These are phyloP conservation scores for Colletotrichum caudatum DNA, from an alignment of 2,329 filamentous ascomycete species.

Conservation along the genomic window DNA sequence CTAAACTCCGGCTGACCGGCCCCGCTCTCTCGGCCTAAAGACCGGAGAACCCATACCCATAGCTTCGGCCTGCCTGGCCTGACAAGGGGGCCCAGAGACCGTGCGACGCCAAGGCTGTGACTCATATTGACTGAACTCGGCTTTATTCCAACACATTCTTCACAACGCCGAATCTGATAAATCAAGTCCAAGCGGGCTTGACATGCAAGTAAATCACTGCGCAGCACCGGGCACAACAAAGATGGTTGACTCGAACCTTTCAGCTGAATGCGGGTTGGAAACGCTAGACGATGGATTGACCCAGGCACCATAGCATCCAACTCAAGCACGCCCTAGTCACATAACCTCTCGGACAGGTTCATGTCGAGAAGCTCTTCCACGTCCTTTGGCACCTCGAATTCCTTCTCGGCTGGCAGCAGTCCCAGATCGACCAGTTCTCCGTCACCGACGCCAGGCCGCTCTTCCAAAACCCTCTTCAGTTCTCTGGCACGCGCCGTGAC, in stretches of 20 bases:
- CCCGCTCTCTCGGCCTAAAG: conserved; percentile 9
- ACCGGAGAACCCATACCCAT: not conserved
- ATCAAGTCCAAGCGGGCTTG: not conserved
- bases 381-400: conserved; percentile 56
- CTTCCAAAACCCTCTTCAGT: conserved; percentile 60
- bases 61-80: not conserved
- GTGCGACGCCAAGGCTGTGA: not conserved
- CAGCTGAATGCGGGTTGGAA: not conserved
- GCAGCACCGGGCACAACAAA: not conserved
- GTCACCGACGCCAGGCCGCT: conserved; percentile 50
- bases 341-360: conserved; percentile 12
- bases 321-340: not conserved
- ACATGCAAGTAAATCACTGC: not conserved
- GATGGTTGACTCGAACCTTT: not conserved
- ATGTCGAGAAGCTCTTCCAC: conserved; percentile 52
- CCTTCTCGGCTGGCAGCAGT: conserved; percentile 59
- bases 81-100: not conserved
- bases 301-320: not conserved
- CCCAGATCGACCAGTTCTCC: conserved; percentile 53
- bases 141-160: not conserved
- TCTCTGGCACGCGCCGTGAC: conserved; percentile 65
- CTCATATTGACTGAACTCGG: not conserved
- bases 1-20: conserved; percentile 33
- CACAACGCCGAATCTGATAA: not conserved
- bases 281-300: not conserved